Evolutionary conservation across 176 grass and related monocot species (phyloP), one percentile per base, ranked within the genome.

Genomic region (Oryza glumipatula): DNA sequence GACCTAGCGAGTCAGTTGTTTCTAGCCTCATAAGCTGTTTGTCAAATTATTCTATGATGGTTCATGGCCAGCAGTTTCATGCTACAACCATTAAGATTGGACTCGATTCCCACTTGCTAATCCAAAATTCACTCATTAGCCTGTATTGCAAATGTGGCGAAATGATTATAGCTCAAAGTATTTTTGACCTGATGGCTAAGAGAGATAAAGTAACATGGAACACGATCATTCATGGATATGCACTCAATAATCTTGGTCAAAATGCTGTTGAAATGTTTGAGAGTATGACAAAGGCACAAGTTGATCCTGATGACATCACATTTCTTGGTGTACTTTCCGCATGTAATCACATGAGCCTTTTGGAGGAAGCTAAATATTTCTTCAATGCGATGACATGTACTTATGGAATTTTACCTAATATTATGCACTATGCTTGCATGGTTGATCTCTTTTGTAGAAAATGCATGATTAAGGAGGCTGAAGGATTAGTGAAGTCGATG

Each of bases 141-240:
- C 65, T 95, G 28, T 95, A 93, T n/a, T 84, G 85, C 83, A 95
- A 90, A 82, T 93, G 82, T 84, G 88, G 90, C 3, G 86, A 93
- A 83, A 81, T 87, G 86, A 33, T 75, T 19, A 30, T 70, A 74
- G 82, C 93, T 47, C 67, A 63, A 63, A 26, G 48, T 41, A 84
- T 91, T 58, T 95, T 95, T 79, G 1, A 87, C 33, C 43, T 17
- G 46, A 91, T 93, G 93, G 12, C 1, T 33, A 87, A 84, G 7
- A 77, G 76, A 86, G 90, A 95, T 91, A 36, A 89, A 9, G 90
- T 95, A 60, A 86, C 93, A 81, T 93, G 93, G 94, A 95, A 95
- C 77, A 61, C 88, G 21, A 85, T 95, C 12, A 89, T 93, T 91
- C 83, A 77, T 76, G 94, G 94, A 64, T 91, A 91, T 79, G 94